Percentiles rank a stretch among this genome's conserved stretches.
These are phyloP conservation scores for Colletotrichum ledebouriae DNA, from an alignment of 2,329 filamentous ascomycete species.

Conservation along the genomic window DNA sequence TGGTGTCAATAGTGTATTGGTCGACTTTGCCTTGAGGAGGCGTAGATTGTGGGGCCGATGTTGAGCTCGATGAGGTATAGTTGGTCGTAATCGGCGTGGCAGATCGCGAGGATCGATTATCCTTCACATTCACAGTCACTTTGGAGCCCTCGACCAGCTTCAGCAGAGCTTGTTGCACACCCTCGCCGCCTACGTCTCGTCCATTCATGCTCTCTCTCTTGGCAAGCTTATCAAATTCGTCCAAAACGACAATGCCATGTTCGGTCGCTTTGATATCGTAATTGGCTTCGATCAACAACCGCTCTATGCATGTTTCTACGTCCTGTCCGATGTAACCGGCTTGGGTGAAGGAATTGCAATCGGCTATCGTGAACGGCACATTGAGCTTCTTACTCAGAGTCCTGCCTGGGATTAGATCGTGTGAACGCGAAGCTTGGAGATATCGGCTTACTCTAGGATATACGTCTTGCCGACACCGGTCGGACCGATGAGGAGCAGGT, in stretches of 20 bases:
- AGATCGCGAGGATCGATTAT: constrained; percentile 72
- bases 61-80: constrained; percentile 61
- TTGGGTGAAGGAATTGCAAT: constrained; percentile 96
- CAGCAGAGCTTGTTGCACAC: constrained; percentile 93
- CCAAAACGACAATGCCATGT: constrained; percentile 92
- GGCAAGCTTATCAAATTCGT: constrained; percentile 98
- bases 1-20: constrained; percentile 85
- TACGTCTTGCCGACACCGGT: constrained; percentile 97
- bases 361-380: constrained; percentile 94
- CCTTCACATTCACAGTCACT: constrained; percentile 90
- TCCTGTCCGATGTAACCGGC: constrained; percentile 98
- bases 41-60: constrained; percentile 60
- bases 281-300: constrained; percentile 89
- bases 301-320: constrained; percentile 94
- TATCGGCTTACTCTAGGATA: constrained; percentile 76
- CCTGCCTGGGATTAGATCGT: constrained; percentile 60
- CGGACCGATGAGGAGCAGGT: constrained; percentile 89
- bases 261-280: constrained; percentile 89
- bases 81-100: constrained; percentile 66
- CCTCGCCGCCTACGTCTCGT: constrained; percentile 95
- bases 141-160: constrained; percentile 98
- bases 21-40: constrained; percentile 67
- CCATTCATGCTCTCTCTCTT: constrained; percentile 88
- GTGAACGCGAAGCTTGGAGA: not conserved
- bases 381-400: constrained; percentile 93